Conservation (phyloP, 1,284 basidiomycete species). For the Sporisorium scitamineum region DNA sequence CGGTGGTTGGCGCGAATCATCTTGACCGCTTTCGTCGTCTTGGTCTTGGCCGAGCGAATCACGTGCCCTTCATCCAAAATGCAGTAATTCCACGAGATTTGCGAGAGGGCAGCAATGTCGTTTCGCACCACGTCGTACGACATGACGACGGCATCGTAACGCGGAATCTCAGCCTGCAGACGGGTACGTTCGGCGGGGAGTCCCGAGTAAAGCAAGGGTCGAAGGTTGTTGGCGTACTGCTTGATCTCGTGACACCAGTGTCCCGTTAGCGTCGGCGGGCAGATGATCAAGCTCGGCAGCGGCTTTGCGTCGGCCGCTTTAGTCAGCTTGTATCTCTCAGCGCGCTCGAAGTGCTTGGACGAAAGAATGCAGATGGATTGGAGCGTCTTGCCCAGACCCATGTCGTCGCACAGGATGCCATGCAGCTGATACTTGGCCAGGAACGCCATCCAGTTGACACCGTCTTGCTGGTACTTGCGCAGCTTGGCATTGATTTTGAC, state of each 20-base stretch:
- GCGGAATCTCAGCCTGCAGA: conserved; percentile 58
- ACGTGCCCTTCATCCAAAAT: conserved; percentile 98
- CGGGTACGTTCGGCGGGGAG: conserved; percentile 85
- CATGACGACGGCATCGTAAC: conserved; percentile 86
- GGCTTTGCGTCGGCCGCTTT: conserved; percentile 83
- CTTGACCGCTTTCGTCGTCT: conserved; percentile 96
- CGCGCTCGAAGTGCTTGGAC: conserved; percentile 90
- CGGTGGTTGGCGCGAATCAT: conserved; percentile 89
- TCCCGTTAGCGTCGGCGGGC: conserved; percentile 93
- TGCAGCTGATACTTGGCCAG: conserved; percentile 86
- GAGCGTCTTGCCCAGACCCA: conserved; percentile 98
- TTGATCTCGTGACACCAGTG: conserved; percentile 99
- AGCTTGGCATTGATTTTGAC: conserved; percentile 92
- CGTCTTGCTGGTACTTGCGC: conserved; percentile 97
- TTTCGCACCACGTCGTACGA: conserved; percentile 98
- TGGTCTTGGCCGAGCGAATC: conserved; percentile 98
- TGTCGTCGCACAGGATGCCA: conserved; percentile 98
- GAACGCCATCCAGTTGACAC: conserved; percentile 99
- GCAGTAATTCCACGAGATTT: conserved; percentile 91
- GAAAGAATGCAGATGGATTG: conserved; percentile 98
- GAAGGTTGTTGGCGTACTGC: conserved; percentile 89
- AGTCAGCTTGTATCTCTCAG: conserved; percentile 77
- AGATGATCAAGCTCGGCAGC: conserved; percentile 93
- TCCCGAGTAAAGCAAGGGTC: conserved; percentile 89
- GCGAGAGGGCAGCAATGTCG: conserved; percentile 83